phyloP scores from a whole-genome alignment of 495 filamentous ascomycete genomes.

The Tetracladium setigerum region DNA sequence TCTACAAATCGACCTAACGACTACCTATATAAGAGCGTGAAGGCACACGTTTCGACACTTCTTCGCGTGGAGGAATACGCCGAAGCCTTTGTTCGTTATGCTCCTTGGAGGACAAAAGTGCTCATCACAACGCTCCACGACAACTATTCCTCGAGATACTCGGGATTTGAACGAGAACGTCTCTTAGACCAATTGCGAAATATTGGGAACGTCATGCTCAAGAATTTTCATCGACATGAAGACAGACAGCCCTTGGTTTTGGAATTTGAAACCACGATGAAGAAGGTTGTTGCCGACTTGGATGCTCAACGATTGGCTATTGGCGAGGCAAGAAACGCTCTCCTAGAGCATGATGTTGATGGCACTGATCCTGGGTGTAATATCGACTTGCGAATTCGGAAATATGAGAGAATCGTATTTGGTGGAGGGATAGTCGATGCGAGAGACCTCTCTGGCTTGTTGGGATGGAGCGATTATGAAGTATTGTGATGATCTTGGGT shows the following conservation, averaged over 20 bases:
- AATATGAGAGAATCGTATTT: conserved; percentile 1
- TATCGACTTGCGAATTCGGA: not conserved
- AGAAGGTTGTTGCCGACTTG: conserved; percentile 1
- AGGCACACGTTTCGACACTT: too few relatives aligned
- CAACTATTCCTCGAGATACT: too few relatives aligned
- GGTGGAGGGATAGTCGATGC: too few relatives aligned
- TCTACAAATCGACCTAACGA: not conserved
- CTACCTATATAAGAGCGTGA: too few relatives aligned
- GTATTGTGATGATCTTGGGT: too few relatives aligned
- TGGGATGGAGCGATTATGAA: too few relatives aligned
- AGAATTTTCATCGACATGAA: not conserved
- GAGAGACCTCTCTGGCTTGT: too few relatives aligned
- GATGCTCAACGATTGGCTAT: conserved; percentile 4
- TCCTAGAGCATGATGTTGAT: not conserved
- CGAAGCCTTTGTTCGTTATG: not conserved
- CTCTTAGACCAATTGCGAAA: too few relatives aligned
- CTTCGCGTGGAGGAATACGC: conserved; percentile 1
- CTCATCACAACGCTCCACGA: too few relatives aligned
- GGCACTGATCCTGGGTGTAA: not conserved
- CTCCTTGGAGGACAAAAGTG: too few relatives aligned
- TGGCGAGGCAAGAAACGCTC: conserved; percentile 2
- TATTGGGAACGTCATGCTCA: too few relatives aligned
- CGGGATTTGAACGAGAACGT: too few relatives aligned
- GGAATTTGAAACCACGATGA: not conserved
- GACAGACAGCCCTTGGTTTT: not conserved